A percentile compares a stretch with the other conserved stretches of the same genome.
phyloP scores from a whole-genome alignment of 805 yeast genomes.

The Kregervanrija pseudodelftensis region DNA sequence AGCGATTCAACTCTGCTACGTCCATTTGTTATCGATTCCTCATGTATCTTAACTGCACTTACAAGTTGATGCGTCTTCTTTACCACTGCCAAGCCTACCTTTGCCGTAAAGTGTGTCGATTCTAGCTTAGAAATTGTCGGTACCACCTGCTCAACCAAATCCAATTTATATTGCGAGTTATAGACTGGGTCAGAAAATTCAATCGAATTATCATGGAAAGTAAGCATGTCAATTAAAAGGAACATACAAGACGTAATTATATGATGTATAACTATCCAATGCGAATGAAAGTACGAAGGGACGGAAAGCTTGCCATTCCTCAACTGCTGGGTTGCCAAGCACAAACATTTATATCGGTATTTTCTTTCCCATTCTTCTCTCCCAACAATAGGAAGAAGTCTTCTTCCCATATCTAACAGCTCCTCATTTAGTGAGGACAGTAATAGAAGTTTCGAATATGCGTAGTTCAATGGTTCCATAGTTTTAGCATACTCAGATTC shows the following conservation, averaged over 20 bases:
- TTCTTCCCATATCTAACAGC: background rate
- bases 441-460: constrained; percentile 1
- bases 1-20: background rate
- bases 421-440: background rate
- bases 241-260: constrained; percentile 2
- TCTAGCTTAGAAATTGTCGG: constrained; percentile 1
- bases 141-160: background rate
- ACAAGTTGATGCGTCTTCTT: constrained; percentile 4
- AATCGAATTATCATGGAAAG: background rate
- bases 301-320: background rate
- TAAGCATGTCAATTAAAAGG: constrained; percentile 6
- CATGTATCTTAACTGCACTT: background rate
- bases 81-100: constrained; percentile 7
- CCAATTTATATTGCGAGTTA: too few species aligned
- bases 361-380: constrained; percentile 1
- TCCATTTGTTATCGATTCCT: background rate
- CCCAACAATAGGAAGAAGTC: constrained; percentile 1
- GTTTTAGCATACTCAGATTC: background rate
- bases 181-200: too few species aligned
- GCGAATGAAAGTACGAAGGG: constrained; percentile 1
- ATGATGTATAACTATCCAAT: constrained; percentile 9
- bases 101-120: constrained; percentile 5
- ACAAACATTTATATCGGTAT: constrained; percentile 1
- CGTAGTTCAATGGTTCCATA: background rate
- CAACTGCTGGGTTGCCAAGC: background rate